Conservation (phyloP, 176 grass and related monocot genomes). For the Carex kokanica region DNA sequence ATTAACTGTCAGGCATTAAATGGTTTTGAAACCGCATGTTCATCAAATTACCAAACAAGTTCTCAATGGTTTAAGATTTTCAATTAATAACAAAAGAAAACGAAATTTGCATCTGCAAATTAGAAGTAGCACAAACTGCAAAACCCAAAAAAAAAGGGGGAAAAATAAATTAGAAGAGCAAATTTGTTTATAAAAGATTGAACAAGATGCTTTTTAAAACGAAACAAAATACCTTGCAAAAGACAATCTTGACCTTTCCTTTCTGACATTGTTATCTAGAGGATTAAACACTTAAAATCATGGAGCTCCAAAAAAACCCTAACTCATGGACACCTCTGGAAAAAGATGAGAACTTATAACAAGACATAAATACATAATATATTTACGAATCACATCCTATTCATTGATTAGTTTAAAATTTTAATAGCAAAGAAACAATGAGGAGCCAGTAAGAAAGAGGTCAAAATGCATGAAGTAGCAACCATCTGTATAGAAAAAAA, state of each 20-base stretch:
- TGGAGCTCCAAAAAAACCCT: conserved; percentile 15
- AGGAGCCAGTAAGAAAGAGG: not conserved
- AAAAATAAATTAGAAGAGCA: not conserved
- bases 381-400: not conserved
- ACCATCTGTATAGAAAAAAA: not conserved
- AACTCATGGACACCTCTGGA: not conserved
- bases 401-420: conserved; percentile 14
- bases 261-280: conserved; percentile 1
- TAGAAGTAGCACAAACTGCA: not conserved
- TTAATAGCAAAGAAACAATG: not conserved
- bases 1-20: too few species aligned
- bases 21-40: not conserved
- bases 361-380: not conserved
- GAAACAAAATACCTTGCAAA: not conserved
- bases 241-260: conserved; percentile 8
- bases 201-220: not conserved
- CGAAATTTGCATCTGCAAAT: not conserved
- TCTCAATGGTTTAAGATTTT: not conserved
- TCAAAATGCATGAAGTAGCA: not conserved
- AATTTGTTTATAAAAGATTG: not conserved
- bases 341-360: conserved; percentile 21
- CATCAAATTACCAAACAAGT: not conserved
- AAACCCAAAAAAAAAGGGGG: not conserved
- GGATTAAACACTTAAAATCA: not conserved
- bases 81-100: not conserved